phyloP scores from a whole-genome alignment of 2,329 filamentous ascomycete genomes.

The Didymosphaeria variabile region DNA sequence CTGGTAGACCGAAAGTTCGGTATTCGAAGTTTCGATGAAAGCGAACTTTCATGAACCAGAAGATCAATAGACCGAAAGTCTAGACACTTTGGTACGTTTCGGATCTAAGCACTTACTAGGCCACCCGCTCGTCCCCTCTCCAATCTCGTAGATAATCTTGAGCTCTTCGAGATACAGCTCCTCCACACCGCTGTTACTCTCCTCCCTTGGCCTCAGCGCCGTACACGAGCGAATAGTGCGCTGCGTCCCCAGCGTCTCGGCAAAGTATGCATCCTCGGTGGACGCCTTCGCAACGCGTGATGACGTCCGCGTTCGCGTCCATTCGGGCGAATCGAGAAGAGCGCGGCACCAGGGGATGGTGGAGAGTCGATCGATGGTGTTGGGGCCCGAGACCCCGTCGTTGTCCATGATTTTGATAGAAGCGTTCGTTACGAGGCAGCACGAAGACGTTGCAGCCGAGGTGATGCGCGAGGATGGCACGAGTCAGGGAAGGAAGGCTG shows the following conservation, averaged over 20 bases:
- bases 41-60: too few species aligned
- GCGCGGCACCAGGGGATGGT: constrained; percentile 60
- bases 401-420: constrained; percentile 29
- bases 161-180: constrained; percentile 45
- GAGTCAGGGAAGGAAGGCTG: not conserved
- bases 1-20: too few species aligned
- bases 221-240: constrained; percentile 57
- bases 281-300: constrained; percentile 41
- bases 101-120: constrained; percentile 31
- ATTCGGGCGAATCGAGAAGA: constrained; percentile 54
- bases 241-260: constrained; percentile 61
- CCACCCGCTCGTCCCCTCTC: constrained; percentile 63
- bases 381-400: constrained; percentile 1
- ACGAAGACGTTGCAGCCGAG: constrained; percentile 1
- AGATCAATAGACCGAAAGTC: too few species aligned
- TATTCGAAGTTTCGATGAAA: too few species aligned
- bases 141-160: constrained; percentile 56
- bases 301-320: constrained; percentile 51
- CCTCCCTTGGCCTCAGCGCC: constrained; percentile 30
- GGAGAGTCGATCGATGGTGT: constrained; percentile 32
- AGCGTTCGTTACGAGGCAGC: not conserved
- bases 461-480: not conserved
- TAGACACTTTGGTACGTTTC: too few species aligned
- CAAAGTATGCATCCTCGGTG: constrained; percentile 62
- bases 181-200: constrained; percentile 25